Percentiles rank a stretch among this genome's conserved stretches.
Conservation (phyloP, 2,329 filamentous ascomycete species). For the Amauroascus niger region DNA sequence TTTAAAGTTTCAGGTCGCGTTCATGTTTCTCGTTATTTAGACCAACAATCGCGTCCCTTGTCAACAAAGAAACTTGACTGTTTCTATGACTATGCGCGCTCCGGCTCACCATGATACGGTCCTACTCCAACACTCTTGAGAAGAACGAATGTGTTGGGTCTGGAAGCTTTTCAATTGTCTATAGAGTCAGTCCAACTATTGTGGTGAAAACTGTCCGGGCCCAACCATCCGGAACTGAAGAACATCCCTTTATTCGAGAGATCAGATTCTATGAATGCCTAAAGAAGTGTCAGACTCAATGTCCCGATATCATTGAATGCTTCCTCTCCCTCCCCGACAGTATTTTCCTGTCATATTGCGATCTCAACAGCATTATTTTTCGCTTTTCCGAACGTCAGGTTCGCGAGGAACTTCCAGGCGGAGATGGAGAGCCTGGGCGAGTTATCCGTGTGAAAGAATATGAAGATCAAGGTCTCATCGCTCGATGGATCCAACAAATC, state of each 20-base stretch:
- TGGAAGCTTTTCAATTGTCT: conserved; percentile 12
- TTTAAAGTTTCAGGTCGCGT: too few species aligned
- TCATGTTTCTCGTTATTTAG: too few species aligned
- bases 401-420: conserved; percentile 16
- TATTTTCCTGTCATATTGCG: background rate
- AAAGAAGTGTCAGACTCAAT: background rate
- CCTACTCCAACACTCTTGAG: background rate
- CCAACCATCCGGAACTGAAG: conserved; percentile 1
- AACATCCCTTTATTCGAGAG: background rate
- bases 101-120: background rate
- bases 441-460: conserved; percentile 16
- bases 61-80: too few species aligned
- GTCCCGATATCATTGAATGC: background rate
- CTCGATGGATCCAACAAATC: conserved; percentile 19
- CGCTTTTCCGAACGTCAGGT: conserved; percentile 11
- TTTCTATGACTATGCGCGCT: too few species aligned
- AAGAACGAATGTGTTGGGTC: conserved; percentile 12
- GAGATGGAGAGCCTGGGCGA: conserved; percentile 2
- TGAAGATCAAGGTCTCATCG: conserved; percentile 17
- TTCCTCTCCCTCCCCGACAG: background rate
- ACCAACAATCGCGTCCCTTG: too few species aligned
- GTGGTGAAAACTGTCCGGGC: conserved; percentile 17
- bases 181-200: conserved; percentile 16
- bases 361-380: background rate
- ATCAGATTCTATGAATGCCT: background rate